Base-by-base conservation (phyloP, 306 rosid species). In the Canavalia gladiata region DNA sequence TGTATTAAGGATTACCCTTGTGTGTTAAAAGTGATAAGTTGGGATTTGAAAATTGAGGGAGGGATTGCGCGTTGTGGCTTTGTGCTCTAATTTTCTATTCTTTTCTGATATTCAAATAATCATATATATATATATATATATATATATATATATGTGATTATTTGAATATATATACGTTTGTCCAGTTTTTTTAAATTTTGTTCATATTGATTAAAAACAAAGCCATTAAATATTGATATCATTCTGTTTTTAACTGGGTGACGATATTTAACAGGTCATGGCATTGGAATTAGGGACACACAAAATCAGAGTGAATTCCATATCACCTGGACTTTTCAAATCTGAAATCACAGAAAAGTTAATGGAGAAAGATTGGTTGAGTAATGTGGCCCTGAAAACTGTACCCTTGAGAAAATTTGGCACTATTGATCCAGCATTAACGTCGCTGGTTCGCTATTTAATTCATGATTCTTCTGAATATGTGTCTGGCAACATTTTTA, bases 241-340 rank as follows among this genome's bases (percentile, higher is more conserved):
- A 8, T 51, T 58, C 10, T 7, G 5, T 11, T 52, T 54, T 7
- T 59, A 18, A 35, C 8, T 57, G 31, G 4, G 3, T 72, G 8
- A 13, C 31, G 37, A 42, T 72, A 31, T 69, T 67, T 81, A 7
- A 69, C 86, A 94, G 98, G 87, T 85, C 11, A 90, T 94, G 98
- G 98, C 97, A 45, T 0, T 92, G 81, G 97, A 94, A 84, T 70
- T 94, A 78, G 97, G 98, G 8, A 80, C 0, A 6, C 49, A 92
- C 81, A 91, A 91, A 52, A 91, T 94, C 54, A 94, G 92, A 87
- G 97, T 92, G 82, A 94, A 94, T 65, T 85, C 93, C 10, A 90
- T 91, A 86, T 84, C 91, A 1, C 97, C 97, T 0, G 97, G 97
- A 37, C 86, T 94, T 33, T 94, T 92, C 84, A 92, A 77, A 84